Conservation (phyloP, 2,329 filamentous ascomycete genomes). For the Aspergillus pseudoglaucus region DNA sequence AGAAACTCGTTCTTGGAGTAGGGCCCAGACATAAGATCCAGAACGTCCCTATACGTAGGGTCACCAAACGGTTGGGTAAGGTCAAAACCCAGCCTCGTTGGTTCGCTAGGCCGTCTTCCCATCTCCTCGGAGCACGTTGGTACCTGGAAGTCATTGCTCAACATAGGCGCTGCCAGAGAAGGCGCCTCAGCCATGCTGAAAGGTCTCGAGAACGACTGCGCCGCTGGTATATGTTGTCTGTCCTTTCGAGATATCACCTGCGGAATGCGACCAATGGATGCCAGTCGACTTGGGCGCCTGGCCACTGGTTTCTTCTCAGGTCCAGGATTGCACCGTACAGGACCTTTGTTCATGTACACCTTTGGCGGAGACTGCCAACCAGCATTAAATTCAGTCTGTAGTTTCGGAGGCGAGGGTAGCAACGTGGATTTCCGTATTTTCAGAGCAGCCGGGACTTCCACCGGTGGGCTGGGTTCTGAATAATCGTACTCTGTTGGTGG, state of each 20-base stretch:
- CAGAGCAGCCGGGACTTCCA: slow-evolving; percentile 21
- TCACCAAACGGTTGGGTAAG: slow-evolving; percentile 29
- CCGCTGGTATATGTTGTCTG: slow-evolving; percentile 59
- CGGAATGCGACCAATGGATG: slow-evolving; percentile 80
- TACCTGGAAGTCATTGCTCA: slow-evolving; percentile 16
- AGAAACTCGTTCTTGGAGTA: slow-evolving; percentile 58
- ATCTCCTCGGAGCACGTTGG: slow-evolving; percentile 16
- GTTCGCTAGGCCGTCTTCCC: slow-evolving; percentile 17
- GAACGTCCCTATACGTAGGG: slow-evolving; percentile 21
- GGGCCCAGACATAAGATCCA: slow-evolving; percentile 31
- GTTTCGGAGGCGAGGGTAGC: slow-evolving; percentile 37
- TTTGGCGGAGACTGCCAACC: slow-evolving; percentile 29
- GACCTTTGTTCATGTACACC: slow-evolving; percentile 29
- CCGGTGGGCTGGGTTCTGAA: slow-evolving; percentile 7
- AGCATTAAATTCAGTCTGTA: slow-evolving; percentile 26
- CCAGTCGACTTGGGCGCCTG: slow-evolving; percentile 57
- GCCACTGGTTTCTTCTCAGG: slow-evolving; percentile 14
- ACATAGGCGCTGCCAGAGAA: slow-evolving; percentile 28
- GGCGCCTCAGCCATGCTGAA: slow-evolving; percentile 53
- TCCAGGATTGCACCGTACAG: slow-evolving; percentile 7
- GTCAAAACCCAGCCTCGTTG: slow-evolving; percentile 19
- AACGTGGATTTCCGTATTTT: slow-evolving; percentile 35
- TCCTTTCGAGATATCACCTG: slow-evolving; percentile 64
- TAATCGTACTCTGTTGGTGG: slow-evolving; percentile 33
- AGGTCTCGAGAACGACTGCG: slow-evolving; percentile 78